These are phyloP conservation scores for Rhodomyrtus tomentosa DNA, from an alignment of 345 rosid species.

Conservation along the genomic window DNA sequence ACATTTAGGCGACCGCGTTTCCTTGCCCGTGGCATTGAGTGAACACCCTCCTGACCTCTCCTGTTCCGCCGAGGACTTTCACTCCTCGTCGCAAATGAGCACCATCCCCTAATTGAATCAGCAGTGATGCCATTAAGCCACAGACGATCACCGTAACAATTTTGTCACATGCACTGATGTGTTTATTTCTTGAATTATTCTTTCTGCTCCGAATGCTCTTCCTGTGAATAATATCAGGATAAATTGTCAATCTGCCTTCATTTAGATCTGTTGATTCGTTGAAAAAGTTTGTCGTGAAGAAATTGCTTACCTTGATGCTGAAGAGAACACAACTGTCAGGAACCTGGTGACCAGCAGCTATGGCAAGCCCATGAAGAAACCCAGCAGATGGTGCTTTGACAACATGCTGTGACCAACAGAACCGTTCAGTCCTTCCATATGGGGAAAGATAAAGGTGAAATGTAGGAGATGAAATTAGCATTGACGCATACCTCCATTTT, in stretches of 20 bases:
- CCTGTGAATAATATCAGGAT: not conserved
- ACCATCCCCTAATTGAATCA: not conserved
- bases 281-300: not conserved
- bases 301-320: constrained; percentile 54
- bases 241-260: not conserved
- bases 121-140: not conserved
- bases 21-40: not conserved
- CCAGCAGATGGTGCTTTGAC: constrained; percentile 77
- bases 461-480: not conserved
- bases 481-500: constrained; percentile 79
- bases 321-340: constrained; percentile 59
- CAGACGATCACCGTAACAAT: not conserved
- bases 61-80: not conserved
- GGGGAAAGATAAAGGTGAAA: not conserved
- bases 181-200: not conserved
- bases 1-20: not conserved
- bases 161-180: not conserved
- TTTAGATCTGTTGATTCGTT: not conserved
- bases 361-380: constrained; percentile 51
- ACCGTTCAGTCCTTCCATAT: not conserved
- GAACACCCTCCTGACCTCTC: not conserved
- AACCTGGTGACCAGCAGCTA: constrained; percentile 67
- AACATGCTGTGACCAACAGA: constrained; percentile 43
- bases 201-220: not conserved
- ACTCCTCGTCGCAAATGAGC: not conserved